Percentiles rank a stretch among this genome's conserved stretches.
phyloP scores from a whole-genome alignment of 306 rosid species.

The Begonia peltatifolia region DNA sequence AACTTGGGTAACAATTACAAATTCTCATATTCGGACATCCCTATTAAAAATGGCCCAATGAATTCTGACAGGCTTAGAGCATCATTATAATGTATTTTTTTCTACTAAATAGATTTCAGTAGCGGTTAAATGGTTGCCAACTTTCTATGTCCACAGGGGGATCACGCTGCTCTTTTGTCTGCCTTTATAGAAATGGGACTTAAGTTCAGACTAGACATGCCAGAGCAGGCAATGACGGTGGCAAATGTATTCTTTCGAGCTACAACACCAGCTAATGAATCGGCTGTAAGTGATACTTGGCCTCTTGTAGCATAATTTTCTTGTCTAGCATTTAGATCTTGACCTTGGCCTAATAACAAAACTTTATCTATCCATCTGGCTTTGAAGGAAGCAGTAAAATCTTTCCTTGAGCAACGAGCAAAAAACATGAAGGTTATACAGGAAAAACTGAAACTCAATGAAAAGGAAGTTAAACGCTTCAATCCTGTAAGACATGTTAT shows the following conservation, averaged over 20 bases:
- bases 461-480: constrained; percentile 73
- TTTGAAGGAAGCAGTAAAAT: constrained; percentile 49
- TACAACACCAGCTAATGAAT: constrained; percentile 65
- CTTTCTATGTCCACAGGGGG: constrained; percentile 52
- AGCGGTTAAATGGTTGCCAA: constrained; percentile 7
- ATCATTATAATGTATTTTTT: too few species aligned
- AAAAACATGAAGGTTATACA: constrained; percentile 76
- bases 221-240: constrained; percentile 91
- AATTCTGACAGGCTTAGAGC: too few species aligned
- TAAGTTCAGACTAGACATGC: constrained; percentile 77
- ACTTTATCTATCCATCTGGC: constrained; percentile 4
- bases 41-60: too few species aligned
- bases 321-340: constrained; percentile 4
- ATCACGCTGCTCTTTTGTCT: constrained; percentile 85
- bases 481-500: constrained; percentile 71
- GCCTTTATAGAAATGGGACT: constrained; percentile 99
- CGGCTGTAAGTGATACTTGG: constrained; percentile 30
- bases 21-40: too few species aligned
- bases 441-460: constrained; percentile 71
- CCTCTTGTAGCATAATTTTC: constrained; percentile 9
- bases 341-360: not conserved
- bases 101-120: too few species aligned
- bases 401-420: constrained; percentile 53
- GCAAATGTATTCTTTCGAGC: constrained; percentile 69
- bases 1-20: too few species aligned